Base-by-base conservation (phyloP, 75 land plant genomes). In the Pinus taeda region DNA sequence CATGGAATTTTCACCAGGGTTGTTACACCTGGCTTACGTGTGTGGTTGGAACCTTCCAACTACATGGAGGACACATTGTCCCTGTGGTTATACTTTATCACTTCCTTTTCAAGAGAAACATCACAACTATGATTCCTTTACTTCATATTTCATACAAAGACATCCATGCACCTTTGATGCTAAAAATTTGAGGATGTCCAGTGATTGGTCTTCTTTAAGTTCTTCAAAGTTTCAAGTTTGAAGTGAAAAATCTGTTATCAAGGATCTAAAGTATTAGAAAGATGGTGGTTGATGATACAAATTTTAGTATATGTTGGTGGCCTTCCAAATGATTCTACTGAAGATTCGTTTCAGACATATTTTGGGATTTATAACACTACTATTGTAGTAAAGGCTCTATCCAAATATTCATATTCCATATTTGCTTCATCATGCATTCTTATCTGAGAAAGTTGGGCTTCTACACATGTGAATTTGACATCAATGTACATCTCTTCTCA, bases 281-380 rank as follows among this genome's bases (percentile, higher is more conserved):
- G 57, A 89, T 89, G 92, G 86, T 90, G 42, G 70, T 92, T 0
- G 92, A 92, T 82, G 92, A 92, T 77, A 85, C 88, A 7, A 92
- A 74, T 60, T 88, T 90, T n/a, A 1, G 85, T 95, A 65, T 95
- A 95, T 85, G 92, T 95, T 15, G 98, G 98, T 1, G 98, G 96
- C 1, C 78, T 95, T 4, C 89, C 96, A 4, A 91, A 89, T 81
- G 92, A 91, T 53, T 78, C 85, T 74, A 88, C 92, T 59, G 93
- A 95, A 55, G 92, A 91, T 24, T 60, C 57, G 21, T 77, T 95
- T 37, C 87, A 87, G 77, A 61, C 76, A 20, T 80, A 71, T 53
- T 93, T 93, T 78, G 87, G 84, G 58, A 39, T 81, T 18, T 95
- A 90, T 74, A 96, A 96, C 70, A 73, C 74, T 45, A 75, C 93